Evolutionary conservation across 345 rosid genomes (phyloP), one percentile per base, ranked within the genome.

Genomic region (Lenwebbia sp.): DNA sequence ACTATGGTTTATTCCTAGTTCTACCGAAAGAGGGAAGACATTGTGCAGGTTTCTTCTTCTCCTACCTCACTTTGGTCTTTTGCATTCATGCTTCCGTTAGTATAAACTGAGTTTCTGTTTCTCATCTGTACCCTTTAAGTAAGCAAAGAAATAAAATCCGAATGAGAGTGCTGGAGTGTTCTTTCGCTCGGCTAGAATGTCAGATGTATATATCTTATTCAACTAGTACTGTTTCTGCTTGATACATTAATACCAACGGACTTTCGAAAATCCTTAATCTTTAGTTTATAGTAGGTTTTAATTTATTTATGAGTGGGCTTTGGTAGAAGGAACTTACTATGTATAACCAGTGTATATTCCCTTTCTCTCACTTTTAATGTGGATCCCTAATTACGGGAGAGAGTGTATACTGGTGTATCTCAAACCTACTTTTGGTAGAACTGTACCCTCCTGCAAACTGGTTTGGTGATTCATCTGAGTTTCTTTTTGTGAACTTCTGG

Each of bases 1-100:
- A 87, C 89, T 97, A 58, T 97, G 99, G 98, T 97, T 97, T 91
- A 92, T 97, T 87, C 89, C 99, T 47, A 97, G 96, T 91, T 87
- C 94, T 23, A 91, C 86, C 54, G 99, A 97, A 90, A 95, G 93
- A 90, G 99, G 99, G 75, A 92, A 94, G 90, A 93, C 89, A 11
- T 83, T 95, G 26, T 97, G 99, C 99, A 94, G 98, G 99, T 96
- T 40, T 83, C 76, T 22, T 83, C 82, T 81, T 54, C 57, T 44
- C 30, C 58, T 60, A 33, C 49, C 23, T 17, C 52, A 51, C 22
- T 60, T 13, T 44, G 19, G 60, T 70, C 47, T 82, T 85, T 37
- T 76, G 76, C 47, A 54, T 44, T 37, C 52, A 37, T 44, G 41
- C 84, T 54, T 82, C 84, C 6, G 9, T 82, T 82, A 14, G 41